phyloP scores from a whole-genome alignment of 2,329 filamentous ascomycete species.

The Ophiocordyceps camponoti-saundersi region DNA sequence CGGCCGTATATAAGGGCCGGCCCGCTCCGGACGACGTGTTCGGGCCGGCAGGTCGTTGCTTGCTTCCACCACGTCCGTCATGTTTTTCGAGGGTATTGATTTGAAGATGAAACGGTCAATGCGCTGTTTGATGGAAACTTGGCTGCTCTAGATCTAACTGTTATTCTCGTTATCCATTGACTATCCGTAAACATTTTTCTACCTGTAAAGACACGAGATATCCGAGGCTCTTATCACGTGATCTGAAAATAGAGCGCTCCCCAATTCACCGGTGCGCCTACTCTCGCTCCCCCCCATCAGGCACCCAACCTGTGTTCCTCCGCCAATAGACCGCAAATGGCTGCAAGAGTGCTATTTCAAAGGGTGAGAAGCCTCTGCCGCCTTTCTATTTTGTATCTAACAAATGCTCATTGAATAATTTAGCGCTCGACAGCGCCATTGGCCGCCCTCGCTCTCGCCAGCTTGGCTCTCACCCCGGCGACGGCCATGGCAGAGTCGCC shows the following conservation, averaged over 20 bases:
- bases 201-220: no score
- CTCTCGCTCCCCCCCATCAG: not conserved
- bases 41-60: no score
- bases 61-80: no score
- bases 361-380: conserved; percentile 22
- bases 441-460: conserved; percentile 31
- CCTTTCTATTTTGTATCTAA: not conserved
- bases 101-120: no score
- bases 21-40: not conserved
- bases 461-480: conserved; percentile 28
- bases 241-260: not conserved
- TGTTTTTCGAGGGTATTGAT: no score
- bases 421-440: conserved; percentile 37
- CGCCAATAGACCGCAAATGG: conserved; percentile 34
- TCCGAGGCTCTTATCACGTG: no score
- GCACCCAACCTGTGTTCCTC: conserved; percentile 4
- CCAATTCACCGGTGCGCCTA: not conserved
- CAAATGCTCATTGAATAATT: not conserved
- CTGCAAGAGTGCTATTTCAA: conserved; percentile 41
- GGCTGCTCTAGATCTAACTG: no score
- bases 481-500: conserved; percentile 35
- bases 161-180: no score
- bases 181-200: no score
- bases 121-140: no score
- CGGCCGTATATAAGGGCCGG: no score